These are phyloP conservation scores for Neurospora africana DNA, from an alignment of 495 filamentous ascomycete genomes.

Conservation along the genomic window DNA sequence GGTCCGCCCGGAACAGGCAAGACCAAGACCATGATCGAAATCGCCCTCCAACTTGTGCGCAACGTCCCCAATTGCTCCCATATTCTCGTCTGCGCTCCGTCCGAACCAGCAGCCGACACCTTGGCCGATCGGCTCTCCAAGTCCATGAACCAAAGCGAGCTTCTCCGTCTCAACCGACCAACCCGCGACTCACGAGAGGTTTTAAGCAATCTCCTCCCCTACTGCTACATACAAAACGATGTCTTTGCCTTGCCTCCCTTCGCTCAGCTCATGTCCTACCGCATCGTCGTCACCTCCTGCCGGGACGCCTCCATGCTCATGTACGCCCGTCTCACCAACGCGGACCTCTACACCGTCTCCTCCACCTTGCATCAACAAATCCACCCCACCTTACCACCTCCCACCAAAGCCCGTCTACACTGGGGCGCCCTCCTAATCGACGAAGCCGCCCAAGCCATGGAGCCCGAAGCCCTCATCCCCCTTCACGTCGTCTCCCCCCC, in stretches of 20 bases:
- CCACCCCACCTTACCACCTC: conserved; percentile 8
- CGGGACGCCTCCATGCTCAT: conserved; percentile 40
- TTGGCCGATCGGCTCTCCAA: conserved; percentile 35
- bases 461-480: conserved; percentile 41
- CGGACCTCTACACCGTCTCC: conserved; percentile 18
- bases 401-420: conserved; percentile 24
- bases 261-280: conserved; percentile 37
- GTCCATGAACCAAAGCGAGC: conserved; percentile 27
- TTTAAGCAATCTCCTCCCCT: conserved; percentile 32
- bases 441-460: conserved; percentile 48
- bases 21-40: conserved; percentile 45
- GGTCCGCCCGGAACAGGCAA: conserved; percentile 47
- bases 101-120: conserved; percentile 45
- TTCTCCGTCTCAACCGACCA: conserved; percentile 40
- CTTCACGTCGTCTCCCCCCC: conserved; percentile 42
- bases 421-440: conserved; percentile 46
- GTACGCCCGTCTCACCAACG: conserved; percentile 37
- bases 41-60: conserved; percentile 24
- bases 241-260: conserved; percentile 41
- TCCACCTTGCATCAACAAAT: conserved; percentile 3
- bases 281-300: conserved; percentile 41
- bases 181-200: conserved; percentile 40
- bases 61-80: conserved; percentile 20
- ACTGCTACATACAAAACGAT: conserved; percentile 36
- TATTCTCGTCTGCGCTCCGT: conserved; percentile 46